Conservation (phyloP, 2,329 filamentous ascomycete genomes). For the Eurotiales sp. region DNA sequence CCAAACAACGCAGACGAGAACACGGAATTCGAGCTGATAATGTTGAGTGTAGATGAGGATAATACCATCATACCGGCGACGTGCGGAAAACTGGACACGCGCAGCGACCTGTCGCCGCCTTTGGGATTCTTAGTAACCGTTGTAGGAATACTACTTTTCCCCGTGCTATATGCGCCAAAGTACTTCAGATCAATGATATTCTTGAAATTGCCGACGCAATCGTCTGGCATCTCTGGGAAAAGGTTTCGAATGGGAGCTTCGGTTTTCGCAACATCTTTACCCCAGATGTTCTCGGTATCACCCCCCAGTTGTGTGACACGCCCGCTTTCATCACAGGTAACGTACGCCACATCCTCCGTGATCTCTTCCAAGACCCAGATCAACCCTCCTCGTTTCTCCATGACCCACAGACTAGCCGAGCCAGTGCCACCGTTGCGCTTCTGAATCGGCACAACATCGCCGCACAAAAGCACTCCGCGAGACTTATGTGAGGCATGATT, state of each 20-base stretch:
- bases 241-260: constrained; percentile 74
- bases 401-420: constrained; percentile 95
- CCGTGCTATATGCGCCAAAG: constrained; percentile 78
- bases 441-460: constrained; percentile 96
- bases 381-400: constrained; percentile 87
- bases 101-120: constrained; percentile 62
- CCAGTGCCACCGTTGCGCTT: constrained; percentile 91
- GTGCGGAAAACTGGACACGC: constrained; percentile 91
- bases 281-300: constrained; percentile 84
- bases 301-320: constrained; percentile 67
- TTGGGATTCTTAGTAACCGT: constrained; percentile 67
- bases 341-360: constrained; percentile 80
- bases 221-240: constrained; percentile 73
- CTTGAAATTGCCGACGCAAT: constrained; percentile 68
- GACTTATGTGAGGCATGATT: constrained; percentile 73
- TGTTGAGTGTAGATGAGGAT: constrained; percentile 69
- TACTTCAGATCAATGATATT: constrained; percentile 68
- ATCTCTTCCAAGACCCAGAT: constrained; percentile 99
- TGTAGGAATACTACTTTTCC: constrained; percentile 76
- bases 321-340: constrained; percentile 75
- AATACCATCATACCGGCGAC: constrained; percentile 96
- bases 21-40: constrained; percentile 91
- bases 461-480: constrained; percentile 84
- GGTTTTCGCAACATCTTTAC: constrained; percentile 60
- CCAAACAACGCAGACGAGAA: constrained; percentile 93